A percentile compares a stretch with the other conserved stretches of the same genome.
Conservation (phyloP, 169 alveolate genomes). For the Cryptosporidium andersoni region DNA sequence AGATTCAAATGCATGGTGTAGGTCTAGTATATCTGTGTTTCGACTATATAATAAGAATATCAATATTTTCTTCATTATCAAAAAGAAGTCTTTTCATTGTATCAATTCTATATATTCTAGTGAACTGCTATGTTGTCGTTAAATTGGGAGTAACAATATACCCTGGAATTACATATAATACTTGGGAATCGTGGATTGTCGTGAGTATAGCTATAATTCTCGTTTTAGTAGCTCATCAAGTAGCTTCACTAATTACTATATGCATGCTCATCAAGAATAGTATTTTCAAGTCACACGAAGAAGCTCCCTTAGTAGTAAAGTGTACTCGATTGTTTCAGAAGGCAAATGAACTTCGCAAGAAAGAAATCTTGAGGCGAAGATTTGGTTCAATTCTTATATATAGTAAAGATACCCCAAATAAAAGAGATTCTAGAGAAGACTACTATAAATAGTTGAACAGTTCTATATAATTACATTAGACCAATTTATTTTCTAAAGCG, state of each 20-base stretch:
- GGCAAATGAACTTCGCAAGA: slow-evolving; percentile 40
- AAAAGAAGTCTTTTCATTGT: slow-evolving; percentile 28
- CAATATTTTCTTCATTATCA: slow-evolving; percentile 48
- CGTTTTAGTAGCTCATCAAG: slow-evolving; percentile 54
- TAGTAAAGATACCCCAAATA: background rate
- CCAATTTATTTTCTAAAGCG: too few relatives aligned
- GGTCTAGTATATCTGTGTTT: slow-evolving; percentile 53
- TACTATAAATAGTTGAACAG: too few relatives aligned
- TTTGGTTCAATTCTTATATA: slow-evolving; percentile 42
- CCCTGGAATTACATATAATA: slow-evolving; percentile 65
- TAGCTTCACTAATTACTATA: slow-evolving; percentile 45
- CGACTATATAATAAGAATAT: slow-evolving; percentile 44
- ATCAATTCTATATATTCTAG: slow-evolving; percentile 8
- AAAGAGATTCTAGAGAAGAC: too few relatives aligned
- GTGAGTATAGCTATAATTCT: slow-evolving; percentile 33
- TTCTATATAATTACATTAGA: too few relatives aligned
- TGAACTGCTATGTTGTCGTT: slow-evolving; percentile 48
- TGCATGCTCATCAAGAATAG: slow-evolving; percentile 29
- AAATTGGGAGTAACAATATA: slow-evolving; percentile 55
- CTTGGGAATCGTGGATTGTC: slow-evolving; percentile 56
- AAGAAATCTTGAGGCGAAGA: slow-evolving; percentile 46
- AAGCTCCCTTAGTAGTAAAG: slow-evolving; percentile 31
- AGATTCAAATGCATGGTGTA: slow-evolving; percentile 60
- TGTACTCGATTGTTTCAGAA: slow-evolving; percentile 12
- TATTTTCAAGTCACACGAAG: slow-evolving; percentile 30